Evolutionary conservation across 306 rosid species (phyloP), one percentile per base, ranked within the genome.

Genomic region (Herpetospermum pedunculosum): DNA sequence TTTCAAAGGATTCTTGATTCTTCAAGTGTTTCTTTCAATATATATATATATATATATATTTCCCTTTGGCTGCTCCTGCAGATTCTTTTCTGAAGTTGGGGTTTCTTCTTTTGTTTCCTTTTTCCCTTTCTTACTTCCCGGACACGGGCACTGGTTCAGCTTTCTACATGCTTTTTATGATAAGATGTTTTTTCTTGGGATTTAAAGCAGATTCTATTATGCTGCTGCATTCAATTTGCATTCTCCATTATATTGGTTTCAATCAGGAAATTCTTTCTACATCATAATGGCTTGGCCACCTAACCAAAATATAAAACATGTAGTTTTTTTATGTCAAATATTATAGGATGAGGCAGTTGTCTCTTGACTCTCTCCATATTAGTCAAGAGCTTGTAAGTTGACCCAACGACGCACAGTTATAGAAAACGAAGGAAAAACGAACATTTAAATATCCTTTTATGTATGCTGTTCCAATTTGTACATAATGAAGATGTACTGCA

Each of bases 41-140:
- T 13, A 5, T 26, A 0, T 52, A 2, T 52, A 40, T 10, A 40
- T n/a, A 3, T 49, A 16, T 49, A 4, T 5, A n/a, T 49, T 6
- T 7, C 29, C 62, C 4, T n/a, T 4, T 63, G 46, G 70, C 38
- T 30, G 67, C 68, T 15, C 68, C 65, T 30, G 43, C 37, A 60
- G 21, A 32, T 60, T 60, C 68, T 60, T 60, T 60, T 60, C 41
- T 59, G 68, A 59, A 32, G 68, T 29, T 60, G 68, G 30, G 49
- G 71, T 64, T 64, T 64, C 49, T 38, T 64, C 32, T 64, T 64
- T 64, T 64, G 49, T 64, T 38, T 64, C 10, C 2, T 19, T 63
- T n/a, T 63, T 37, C 70, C 0, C 4, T 63, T 63, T 37, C 35
- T 63, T 63, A 35, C 47, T 63, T 63, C 70, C 37, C 9, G 6